Evolutionary conservation across 1,139 yeast genomes (phyloP).

Genomic region (Yamadazyma sp.): DNA sequence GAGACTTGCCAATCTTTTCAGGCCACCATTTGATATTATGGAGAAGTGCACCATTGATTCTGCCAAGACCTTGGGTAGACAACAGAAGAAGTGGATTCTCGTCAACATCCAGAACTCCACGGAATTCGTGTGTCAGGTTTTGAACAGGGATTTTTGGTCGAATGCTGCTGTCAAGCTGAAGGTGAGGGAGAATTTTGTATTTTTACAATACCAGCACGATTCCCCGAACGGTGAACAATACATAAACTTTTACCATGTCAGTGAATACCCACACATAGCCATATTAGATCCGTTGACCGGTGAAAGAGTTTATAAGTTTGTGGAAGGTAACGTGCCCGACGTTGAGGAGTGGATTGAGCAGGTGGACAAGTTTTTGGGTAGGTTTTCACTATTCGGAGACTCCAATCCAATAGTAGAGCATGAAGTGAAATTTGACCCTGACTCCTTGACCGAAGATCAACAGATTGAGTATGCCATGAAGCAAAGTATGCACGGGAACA

Average conservation of each 20-base stretch:
- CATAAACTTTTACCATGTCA: constrained; percentile 65
- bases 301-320: constrained; percentile 78
- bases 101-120: constrained; percentile 83
- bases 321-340: constrained; percentile 56
- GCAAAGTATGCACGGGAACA: constrained; percentile 50
- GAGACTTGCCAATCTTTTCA: constrained; percentile 74
- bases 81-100: constrained; percentile 74
- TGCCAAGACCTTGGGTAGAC: constrained; percentile 69
- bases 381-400: constrained; percentile 63
- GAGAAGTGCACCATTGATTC: constrained; percentile 62
- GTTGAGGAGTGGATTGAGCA: constrained; percentile 60
- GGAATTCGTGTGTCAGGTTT: constrained; percentile 84
- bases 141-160: constrained; percentile 95
- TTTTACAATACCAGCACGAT: constrained; percentile 78
- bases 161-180: constrained; percentile 61
- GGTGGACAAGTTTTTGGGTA: constrained; percentile 56
- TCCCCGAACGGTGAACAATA: constrained; percentile 74
- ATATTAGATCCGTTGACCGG: constrained; percentile 95
- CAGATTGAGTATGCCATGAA: constrained; percentile 78
- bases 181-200: constrained; percentile 69
- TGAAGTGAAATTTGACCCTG: constrained; percentile 55
- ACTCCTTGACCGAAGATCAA: constrained; percentile 75
- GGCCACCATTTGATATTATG: constrained; percentile 93
- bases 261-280: constrained; percentile 81
- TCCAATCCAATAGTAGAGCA: constrained; percentile 69